phyloP scores from a whole-genome alignment of 352 stramenopile genomes.

The Aphanomyces stellatus region DNA sequence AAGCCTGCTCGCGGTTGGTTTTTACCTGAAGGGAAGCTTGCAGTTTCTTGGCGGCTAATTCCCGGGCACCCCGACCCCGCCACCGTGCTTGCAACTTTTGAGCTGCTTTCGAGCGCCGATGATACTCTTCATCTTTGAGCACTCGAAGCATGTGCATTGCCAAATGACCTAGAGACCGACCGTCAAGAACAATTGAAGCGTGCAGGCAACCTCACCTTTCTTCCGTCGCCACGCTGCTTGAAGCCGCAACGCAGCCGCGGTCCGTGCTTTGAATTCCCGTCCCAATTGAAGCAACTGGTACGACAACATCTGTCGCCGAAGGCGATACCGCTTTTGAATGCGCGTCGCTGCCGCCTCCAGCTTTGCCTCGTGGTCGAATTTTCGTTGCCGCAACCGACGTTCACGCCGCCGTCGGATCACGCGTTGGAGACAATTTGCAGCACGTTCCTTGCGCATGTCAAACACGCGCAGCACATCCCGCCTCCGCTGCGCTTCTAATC shows the following conservation, averaged over 20 bases:
- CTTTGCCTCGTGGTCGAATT: not conserved
- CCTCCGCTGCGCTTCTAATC: not conserved
- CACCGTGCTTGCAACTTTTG: conserved; percentile 36
- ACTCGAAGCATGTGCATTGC: conserved; percentile 15
- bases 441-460: not conserved
- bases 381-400: not conserved
- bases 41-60: conserved; percentile 20
- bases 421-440: not conserved
- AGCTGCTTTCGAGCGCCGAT: conserved; percentile 16
- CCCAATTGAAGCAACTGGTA: conserved; percentile 2
- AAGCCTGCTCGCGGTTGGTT: too few species aligned
- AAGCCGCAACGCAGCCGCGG: not conserved
- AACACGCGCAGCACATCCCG: not conserved
- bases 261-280: not conserved
- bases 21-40: not conserved
- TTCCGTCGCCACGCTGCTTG: conserved; percentile 16
- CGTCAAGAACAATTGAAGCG: too few species aligned
- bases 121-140: conserved; percentile 18
- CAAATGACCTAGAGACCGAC: not conserved
- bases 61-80: conserved; percentile 41
- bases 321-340: conserved; percentile 10
- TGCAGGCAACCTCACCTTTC: conserved; percentile 4
- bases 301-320: conserved; percentile 1
- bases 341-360: not conserved
- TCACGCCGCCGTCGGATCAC: conserved; percentile 13